Percentiles rank a stretch among this genome's conserved stretches.
Evolutionary conservation across 441 rosid genomes (phyloP).

Genomic region (Erodium texanum): DNA sequence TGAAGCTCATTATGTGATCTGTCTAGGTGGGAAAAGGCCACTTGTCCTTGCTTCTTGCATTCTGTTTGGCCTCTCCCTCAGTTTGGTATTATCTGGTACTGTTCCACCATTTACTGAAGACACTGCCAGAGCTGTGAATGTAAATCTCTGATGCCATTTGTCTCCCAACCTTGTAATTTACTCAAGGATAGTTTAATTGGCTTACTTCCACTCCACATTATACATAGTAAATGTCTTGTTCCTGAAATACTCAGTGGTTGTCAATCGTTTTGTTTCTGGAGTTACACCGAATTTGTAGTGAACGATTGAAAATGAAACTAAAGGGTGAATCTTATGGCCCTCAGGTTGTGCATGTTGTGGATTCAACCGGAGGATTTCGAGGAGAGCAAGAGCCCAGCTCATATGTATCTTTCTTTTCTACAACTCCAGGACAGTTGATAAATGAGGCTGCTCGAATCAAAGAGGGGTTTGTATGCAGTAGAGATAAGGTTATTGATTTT

Average conservation of each 20-base stretch:
- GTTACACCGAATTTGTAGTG: not conserved
- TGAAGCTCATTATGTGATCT: constrained; percentile 2
- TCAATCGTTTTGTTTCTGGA: not conserved
- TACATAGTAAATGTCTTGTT: not conserved
- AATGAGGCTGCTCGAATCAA: constrained; percentile 55
- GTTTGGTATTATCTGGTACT: constrained; percentile 45
- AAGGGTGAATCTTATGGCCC: constrained; percentile 15
- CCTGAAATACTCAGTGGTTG: not conserved
- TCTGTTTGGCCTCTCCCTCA: constrained; percentile 48
- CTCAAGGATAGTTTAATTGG: not conserved
- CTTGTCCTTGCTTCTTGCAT: constrained; percentile 39
- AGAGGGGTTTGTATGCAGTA: constrained; percentile 70
- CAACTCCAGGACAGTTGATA: constrained; percentile 76
- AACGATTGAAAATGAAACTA: not conserved
- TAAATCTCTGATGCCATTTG: constrained; percentile 26
- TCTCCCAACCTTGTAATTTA: not conserved
- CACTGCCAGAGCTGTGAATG: constrained; percentile 83
- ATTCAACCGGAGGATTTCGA: constrained; percentile 40
- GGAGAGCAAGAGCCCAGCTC: constrained; percentile 44
- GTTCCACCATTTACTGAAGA: constrained; percentile 70
- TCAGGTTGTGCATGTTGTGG: constrained; percentile 90
- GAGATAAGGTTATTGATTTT: constrained; percentile 58
- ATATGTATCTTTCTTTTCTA: constrained; percentile 58
- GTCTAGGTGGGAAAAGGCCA: constrained; percentile 60
- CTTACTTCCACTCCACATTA: not conserved